phyloP scores from a whole-genome alignment of 352 stramenopile genomes.

The Phytophthora litchii region DNA sequence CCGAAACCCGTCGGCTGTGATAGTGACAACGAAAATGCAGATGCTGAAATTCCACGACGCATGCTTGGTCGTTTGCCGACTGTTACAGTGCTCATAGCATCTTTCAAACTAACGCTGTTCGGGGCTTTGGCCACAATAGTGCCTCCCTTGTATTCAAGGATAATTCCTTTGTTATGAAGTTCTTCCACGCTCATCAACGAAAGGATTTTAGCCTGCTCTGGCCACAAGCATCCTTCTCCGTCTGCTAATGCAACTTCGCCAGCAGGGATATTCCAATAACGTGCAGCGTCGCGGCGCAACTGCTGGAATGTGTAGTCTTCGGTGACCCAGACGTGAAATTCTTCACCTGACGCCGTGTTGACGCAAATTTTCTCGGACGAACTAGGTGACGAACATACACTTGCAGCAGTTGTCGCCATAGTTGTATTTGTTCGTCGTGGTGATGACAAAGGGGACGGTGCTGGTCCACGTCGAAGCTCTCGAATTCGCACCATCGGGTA shows the following conservation, averaged over 20 bases:
- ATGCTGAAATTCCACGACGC: conserved; percentile 21
- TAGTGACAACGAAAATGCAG: conserved; percentile 19
- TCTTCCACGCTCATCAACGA: conserved; percentile 63
- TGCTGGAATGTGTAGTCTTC: conserved; percentile 81
- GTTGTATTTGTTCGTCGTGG: conserved; percentile 6
- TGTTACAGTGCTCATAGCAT: conserved; percentile 22
- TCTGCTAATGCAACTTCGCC: conserved; percentile 56
- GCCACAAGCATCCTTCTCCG: conserved; percentile 73
- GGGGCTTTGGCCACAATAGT: conserved; percentile 15
- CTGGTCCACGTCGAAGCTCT: conserved; percentile 29
- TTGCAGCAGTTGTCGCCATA: neutral
- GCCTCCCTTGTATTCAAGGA: conserved; percentile 57
- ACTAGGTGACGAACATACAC: conserved; percentile 2
- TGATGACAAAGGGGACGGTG: conserved; percentile 18
- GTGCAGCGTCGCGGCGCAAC: conserved; percentile 64
- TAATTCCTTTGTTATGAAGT: conserved; percentile 50
- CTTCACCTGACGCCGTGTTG: conserved; percentile 50
- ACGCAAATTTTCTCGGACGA: conserved; percentile 61
- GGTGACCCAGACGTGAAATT: conserved; percentile 71
- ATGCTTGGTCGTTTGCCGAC: conserved; percentile 20
- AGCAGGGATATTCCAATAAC: conserved; percentile 69
- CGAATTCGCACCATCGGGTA: conserved; percentile 79
- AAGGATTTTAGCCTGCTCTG: conserved; percentile 74
- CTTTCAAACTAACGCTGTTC: conserved; percentile 32
- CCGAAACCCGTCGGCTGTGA: conserved; percentile 6